Evolutionary conservation across 805 yeast genomes (phyloP).

Genomic region (Babjeviella inositovora): DNA sequence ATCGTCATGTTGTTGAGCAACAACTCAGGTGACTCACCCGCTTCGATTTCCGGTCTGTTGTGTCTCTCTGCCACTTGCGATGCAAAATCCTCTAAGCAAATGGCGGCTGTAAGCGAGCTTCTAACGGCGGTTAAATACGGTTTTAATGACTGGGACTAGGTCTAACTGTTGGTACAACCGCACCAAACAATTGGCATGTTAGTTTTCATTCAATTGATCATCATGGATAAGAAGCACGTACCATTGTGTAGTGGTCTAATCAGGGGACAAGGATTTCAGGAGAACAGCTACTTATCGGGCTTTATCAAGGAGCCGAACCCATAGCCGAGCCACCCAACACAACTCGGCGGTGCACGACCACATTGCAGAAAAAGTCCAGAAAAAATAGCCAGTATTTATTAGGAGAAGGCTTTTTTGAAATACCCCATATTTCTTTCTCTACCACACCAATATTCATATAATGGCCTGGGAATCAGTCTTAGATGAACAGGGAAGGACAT

Average conservation of each 20-base stretch:
- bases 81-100: constrained; percentile 84
- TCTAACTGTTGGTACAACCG: no score
- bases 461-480: constrained; percentile 44
- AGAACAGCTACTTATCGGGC: no score
- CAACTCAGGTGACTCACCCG: constrained; percentile 68
- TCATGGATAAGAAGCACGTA: no score
- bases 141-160: constrained; percentile 93
- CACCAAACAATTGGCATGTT: no score
- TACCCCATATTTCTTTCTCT: constrained; percentile 1
- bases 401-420: not conserved
- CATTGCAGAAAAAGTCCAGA: not conserved
- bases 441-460: constrained; percentile 1
- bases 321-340: constrained; percentile 1
- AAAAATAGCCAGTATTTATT: not conserved
- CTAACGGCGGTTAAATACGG: constrained; percentile 93
- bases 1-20: constrained; percentile 79
- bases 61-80: constrained; percentile 95
- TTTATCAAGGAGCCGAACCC: no score
- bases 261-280: no score
- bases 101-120: constrained; percentile 82
- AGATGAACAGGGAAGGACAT: constrained; percentile 51
- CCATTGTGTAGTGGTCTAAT: no score
- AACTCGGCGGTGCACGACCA: not conserved
- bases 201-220: no score
- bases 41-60: constrained; percentile 93